phyloP scores from a whole-genome alignment of 208 protist species.

The Zelonia costaricensis region DNA sequence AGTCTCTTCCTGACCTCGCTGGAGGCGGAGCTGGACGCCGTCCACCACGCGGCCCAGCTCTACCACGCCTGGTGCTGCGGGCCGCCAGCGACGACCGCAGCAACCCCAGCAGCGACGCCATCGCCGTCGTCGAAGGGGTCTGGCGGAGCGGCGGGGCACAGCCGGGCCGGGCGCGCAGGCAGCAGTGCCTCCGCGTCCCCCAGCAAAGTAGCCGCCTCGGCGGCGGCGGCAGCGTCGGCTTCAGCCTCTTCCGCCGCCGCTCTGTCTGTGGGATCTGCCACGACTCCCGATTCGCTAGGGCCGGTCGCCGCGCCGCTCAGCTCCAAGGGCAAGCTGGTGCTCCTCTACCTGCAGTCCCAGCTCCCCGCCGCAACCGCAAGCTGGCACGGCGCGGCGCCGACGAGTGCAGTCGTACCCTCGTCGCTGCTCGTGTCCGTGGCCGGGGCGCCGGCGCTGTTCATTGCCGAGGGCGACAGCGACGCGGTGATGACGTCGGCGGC shows the following conservation, averaged over 20 bases:
- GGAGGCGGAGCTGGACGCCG: conserved; percentile 15
- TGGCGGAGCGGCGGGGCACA: neutral
- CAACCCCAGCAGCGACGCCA: neutral
- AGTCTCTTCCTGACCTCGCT: conserved; percentile 23
- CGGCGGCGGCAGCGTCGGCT: no score
- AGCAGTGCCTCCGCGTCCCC: no score
- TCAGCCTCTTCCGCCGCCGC: neutral
- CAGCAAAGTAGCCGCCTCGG: no score
- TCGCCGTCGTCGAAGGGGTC: neutral
- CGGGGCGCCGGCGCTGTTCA: no score
- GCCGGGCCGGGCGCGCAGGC: neutral
- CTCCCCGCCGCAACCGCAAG: conserved; percentile 4
- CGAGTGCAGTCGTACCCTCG: conserved; percentile 11
- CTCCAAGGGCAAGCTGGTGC: conserved; percentile 28
- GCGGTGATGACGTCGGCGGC: no score
- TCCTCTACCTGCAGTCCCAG: conserved; percentile 32
- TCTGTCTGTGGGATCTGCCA: no score
- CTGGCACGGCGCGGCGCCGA: conserved; percentile 11
- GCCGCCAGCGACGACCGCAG: neutral
- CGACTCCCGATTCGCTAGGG: neutral
- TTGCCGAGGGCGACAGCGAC: no score
- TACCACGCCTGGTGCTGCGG: conserved; percentile 32
- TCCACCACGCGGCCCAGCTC: conserved; percentile 26
- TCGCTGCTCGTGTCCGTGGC: no score
- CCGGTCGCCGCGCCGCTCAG: conserved; percentile 7